These are phyloP conservation scores for Diaporthe velutina DNA, from an alignment of 2,329 filamentous ascomycete genomes.

Conservation along the genomic window DNA sequence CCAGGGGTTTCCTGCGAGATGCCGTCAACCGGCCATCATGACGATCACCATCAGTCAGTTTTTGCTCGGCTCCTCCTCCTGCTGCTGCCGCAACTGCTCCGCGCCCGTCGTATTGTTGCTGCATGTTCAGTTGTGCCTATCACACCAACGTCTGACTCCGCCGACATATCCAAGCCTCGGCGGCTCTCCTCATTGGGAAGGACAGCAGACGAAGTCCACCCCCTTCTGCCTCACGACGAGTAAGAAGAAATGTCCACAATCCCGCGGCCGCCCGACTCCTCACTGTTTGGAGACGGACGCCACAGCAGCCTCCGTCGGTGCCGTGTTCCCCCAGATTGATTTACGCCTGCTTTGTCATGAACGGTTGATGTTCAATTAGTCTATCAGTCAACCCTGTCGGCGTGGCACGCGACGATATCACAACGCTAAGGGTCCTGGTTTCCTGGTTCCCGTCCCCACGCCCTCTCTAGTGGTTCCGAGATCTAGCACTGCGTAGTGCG, in stretches of 20 bases:
- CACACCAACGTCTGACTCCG: constrained; percentile 5
- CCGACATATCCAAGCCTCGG: constrained; percentile 7
- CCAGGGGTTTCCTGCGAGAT: constrained; percentile 19
- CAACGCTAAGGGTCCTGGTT: neutral
- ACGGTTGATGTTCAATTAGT: neutral
- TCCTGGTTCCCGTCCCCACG: constrained; percentile 8
- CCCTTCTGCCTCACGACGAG: neutral
- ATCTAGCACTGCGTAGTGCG: constrained; percentile 17
- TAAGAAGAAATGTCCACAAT: neutral
- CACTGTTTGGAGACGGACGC: neutral
- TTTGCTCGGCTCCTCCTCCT: neutral
- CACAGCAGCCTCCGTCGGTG: neutral
- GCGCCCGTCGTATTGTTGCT: neutral
- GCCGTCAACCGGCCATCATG: constrained; percentile 25
- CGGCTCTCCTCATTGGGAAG: constrained; percentile 22
- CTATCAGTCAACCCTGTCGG: constrained; percentile 10
- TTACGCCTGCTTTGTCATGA: neutral
- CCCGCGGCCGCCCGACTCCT: constrained; percentile 28
- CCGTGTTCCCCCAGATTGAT: no score
- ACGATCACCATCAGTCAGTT: neutral
- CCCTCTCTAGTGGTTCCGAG: constrained; percentile 13
- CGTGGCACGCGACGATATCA: constrained; percentile 22
- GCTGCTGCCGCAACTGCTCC: neutral
- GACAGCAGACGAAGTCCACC: neutral
- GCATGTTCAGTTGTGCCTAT: constrained; percentile 6